Percentiles rank a stretch among this genome's conserved stretches.
These are phyloP conservation scores for Fomitopsis pulvina DNA, from an alignment of 768 basidiomycete genomes.

Conservation along the genomic window DNA sequence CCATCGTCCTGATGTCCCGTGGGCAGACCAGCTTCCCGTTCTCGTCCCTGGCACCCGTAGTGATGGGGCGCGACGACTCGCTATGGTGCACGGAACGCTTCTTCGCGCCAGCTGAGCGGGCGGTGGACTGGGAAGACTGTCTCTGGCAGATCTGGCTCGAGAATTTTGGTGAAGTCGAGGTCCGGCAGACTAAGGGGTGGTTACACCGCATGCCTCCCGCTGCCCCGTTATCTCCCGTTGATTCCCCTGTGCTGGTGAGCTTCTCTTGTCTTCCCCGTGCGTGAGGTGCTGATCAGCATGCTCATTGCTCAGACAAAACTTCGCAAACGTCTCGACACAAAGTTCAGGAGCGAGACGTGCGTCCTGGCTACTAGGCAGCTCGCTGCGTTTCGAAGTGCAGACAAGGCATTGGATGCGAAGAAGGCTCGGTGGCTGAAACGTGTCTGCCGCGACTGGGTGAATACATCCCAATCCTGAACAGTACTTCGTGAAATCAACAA, in stretches of 20 bases:
- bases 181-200: slow-evolving; percentile 20
- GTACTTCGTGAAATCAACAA: too few species aligned
- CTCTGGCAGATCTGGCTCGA: slow-evolving; percentile 60
- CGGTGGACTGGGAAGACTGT: slow-evolving; percentile 56
- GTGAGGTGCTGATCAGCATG: too few species aligned
- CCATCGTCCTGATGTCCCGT: slow-evolving; percentile 24
- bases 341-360: slow-evolving; percentile 49
- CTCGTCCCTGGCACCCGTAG: slow-evolving; percentile 36
- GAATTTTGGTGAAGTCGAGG: slow-evolving; percentile 35
- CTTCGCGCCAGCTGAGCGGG: slow-evolving; percentile 30
- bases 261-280: too few species aligned
- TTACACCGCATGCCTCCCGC: too few species aligned
- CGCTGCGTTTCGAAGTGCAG: slow-evolving; percentile 26
- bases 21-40: slow-evolving; percentile 32
- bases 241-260: too few species aligned
- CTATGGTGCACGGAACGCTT: slow-evolving; percentile 60
- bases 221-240: too few species aligned
- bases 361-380: slow-evolving; percentile 39
- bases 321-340: slow-evolving; percentile 38
- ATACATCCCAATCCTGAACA: too few species aligned
- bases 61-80: slow-evolving; percentile 36
- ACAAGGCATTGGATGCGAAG: slow-evolving; percentile 31
- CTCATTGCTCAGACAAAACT: slow-evolving; percentile 34
- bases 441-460: slow-evolving; percentile 40
- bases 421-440: slow-evolving; percentile 49